Evolutionary conservation across 2,329 filamentous ascomycete genomes (phyloP), one percentile per base, ranked within the genome.

Genomic region (Sarocladium oryzae): DNA sequence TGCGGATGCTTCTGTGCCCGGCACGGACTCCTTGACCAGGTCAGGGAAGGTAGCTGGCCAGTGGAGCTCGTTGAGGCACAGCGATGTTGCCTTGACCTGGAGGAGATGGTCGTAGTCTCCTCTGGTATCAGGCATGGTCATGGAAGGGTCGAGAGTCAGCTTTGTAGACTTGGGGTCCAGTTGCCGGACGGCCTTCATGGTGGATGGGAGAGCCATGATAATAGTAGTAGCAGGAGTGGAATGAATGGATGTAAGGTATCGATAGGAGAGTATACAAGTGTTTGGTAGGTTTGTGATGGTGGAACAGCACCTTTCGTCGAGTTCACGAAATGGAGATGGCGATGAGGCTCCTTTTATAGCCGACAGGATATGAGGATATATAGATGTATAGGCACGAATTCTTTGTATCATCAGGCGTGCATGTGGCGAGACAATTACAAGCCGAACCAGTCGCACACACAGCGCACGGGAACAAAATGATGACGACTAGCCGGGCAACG

Each of bases 1-100:
- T 8, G 69, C 70, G 0, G 68, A 60, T 18, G 71, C 57, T 51
- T 73, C 70, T 35, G 68, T 65, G 37, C 69, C 61, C 1, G 65
- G 63, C 1, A 66, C 59, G 26, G 60, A 61, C 11, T 55, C 54
- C 51, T 57, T 58, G 49, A 56, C 56, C 6, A 53, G 54, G 8
- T 57, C 55, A 3, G 60, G 56, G 3, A 56, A 55, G 53, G 54
- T 53, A 11, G 57, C 36, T 2, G 54, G 56, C 67, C 67, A 69
- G 43, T 56, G 54, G 2, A 69, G 60, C 52, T 65, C 66, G 13
- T 63, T 62, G 26, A 62, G 57, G 55, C 61, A 64, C 5, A 64
- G 61, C 1, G 65, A 56, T 0, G 66, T 66, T 11, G 66, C 61
- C 21, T 63, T 58, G 23, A 67, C 64, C 35, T 61, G 61, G 38